Evolutionary conservation across 306 rosid species (phyloP).

Genomic region (Citrullus colocynthis): DNA sequence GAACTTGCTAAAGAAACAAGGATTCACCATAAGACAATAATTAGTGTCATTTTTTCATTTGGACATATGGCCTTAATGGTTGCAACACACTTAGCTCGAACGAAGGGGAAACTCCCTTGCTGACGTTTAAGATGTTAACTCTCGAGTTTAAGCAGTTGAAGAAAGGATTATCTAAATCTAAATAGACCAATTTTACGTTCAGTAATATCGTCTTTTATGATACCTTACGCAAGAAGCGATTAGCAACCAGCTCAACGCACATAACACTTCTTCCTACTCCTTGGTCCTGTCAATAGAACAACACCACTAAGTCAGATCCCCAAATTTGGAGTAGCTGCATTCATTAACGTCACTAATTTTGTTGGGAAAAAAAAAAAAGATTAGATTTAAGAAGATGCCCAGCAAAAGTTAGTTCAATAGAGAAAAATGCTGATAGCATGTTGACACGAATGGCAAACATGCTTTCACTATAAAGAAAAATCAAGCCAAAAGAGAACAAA

Average conservation of each 20-base stretch:
- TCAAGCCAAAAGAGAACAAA: too few relatives aligned
- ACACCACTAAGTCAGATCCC: background rate
- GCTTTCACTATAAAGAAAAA: too few relatives aligned
- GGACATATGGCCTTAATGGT: background rate
- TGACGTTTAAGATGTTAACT: background rate
- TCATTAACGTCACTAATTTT: background rate
- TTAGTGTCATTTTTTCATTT: background rate
- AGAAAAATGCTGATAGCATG: too few relatives aligned
- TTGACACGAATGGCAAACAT: too few relatives aligned
- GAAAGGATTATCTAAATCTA: background rate
- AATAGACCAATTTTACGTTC: background rate
- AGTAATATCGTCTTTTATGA: background rate
- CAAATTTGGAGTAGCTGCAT: background rate
- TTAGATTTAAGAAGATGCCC: too few relatives aligned
- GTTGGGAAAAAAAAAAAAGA: too few relatives aligned
- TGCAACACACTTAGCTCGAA: background rate
- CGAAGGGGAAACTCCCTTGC: background rate
- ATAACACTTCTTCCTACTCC: slow-evolving; percentile 51
- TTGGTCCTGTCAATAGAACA: slow-evolving; percentile 34
- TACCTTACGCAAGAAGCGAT: slow-evolving; percentile 94
- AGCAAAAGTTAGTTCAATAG: too few relatives aligned
- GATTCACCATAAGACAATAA: background rate
- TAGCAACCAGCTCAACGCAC: slow-evolving; percentile 86
- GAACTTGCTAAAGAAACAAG: background rate
- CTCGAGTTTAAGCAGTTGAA: background rate